phyloP scores from a whole-genome alignment of 345 rosid genomes.

The Carallia brachiata region DNA sequence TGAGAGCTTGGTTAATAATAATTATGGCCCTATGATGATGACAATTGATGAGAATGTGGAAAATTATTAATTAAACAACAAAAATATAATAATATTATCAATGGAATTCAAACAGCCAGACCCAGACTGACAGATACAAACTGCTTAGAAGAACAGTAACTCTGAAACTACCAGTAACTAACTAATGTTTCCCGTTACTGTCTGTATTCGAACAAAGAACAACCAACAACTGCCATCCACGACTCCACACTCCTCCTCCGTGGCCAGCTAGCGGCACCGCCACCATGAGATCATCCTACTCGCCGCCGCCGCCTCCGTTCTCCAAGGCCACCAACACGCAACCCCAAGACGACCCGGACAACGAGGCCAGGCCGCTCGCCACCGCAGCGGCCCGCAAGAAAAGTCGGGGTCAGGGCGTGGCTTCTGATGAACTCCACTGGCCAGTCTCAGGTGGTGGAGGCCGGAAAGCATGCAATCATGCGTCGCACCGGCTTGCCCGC shows the following conservation, averaged over 20 bases:
- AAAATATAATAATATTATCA: too few relatives aligned
- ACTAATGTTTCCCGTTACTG: too few relatives aligned
- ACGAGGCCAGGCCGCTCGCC: conserved; percentile 6
- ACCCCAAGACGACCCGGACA: conserved; percentile 17
- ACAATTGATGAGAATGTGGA: too few relatives aligned
- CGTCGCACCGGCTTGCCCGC: conserved; percentile 86
- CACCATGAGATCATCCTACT: conserved; percentile 13
- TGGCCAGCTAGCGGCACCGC: background rate
- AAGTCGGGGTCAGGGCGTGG: conserved; percentile 64
- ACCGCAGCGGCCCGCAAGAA: conserved; percentile 45
- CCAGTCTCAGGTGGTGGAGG: conserved; percentile 51
- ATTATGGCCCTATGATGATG: too few relatives aligned
- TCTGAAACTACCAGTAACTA: too few relatives aligned
- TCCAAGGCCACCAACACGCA: background rate
- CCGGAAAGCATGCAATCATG: conserved; percentile 86
- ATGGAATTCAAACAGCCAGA: too few relatives aligned
- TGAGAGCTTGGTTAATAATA: too few relatives aligned
- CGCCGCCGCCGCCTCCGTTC: background rate
- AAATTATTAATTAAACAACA: too few relatives aligned
- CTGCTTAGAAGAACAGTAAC: too few relatives aligned
- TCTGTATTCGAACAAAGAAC: too few relatives aligned
- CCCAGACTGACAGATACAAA: too few relatives aligned
- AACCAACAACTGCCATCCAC: too few relatives aligned
- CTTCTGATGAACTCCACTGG: conserved; percentile 60
- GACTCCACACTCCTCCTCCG: background rate